Evolutionary conservation across 2,329 filamentous ascomycete genomes (phyloP).

Genomic region (Torrubiella hemipterigena): DNA sequence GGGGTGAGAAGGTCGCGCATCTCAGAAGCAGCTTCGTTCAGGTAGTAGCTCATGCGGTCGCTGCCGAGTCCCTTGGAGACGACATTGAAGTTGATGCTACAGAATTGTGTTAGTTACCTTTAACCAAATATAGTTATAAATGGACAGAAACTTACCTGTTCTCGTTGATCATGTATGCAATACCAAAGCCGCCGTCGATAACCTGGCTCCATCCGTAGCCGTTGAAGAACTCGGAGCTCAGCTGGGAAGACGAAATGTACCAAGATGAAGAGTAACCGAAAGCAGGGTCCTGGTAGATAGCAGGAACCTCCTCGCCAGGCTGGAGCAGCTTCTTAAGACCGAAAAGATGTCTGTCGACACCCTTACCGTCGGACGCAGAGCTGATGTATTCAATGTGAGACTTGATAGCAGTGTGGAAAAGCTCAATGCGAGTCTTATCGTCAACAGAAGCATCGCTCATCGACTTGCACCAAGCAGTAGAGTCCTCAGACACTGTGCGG

Average conservation of each 20-base stretch:
- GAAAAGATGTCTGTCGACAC: constrained; percentile 94
- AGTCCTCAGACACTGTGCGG: constrained; percentile 82
- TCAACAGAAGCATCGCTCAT: constrained; percentile 60
- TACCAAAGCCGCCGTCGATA: constrained; percentile 88
- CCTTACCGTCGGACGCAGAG: constrained; percentile 81
- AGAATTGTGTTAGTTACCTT: constrained; percentile 6
- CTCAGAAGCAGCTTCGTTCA: constrained; percentile 87
- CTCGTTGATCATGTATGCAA: constrained; percentile 99
- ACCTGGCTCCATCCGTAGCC: constrained; percentile 99
- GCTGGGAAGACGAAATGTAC: constrained; percentile 80
- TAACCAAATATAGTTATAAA: neutral
- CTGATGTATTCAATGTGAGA: constrained; percentile 84
- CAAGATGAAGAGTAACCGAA: constrained; percentile 76
- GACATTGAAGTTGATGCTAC: constrained; percentile 92
- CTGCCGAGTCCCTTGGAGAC: constrained; percentile 87
- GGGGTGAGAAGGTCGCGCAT: constrained; percentile 77
- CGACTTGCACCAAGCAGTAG: constrained; percentile 76
- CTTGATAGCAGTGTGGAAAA: constrained; percentile 72
- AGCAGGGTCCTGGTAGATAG: constrained; percentile 77
- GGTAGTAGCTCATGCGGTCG: constrained; percentile 87
- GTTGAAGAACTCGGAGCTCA: constrained; percentile 96
- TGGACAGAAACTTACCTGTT: constrained; percentile 51
- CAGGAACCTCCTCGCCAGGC: constrained; percentile 68
- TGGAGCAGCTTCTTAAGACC: constrained; percentile 84
- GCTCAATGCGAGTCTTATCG: constrained; percentile 52